Evolutionary conservation across 2,329 filamentous ascomycete species (phyloP).

Genomic region (Onygenales sp.): DNA sequence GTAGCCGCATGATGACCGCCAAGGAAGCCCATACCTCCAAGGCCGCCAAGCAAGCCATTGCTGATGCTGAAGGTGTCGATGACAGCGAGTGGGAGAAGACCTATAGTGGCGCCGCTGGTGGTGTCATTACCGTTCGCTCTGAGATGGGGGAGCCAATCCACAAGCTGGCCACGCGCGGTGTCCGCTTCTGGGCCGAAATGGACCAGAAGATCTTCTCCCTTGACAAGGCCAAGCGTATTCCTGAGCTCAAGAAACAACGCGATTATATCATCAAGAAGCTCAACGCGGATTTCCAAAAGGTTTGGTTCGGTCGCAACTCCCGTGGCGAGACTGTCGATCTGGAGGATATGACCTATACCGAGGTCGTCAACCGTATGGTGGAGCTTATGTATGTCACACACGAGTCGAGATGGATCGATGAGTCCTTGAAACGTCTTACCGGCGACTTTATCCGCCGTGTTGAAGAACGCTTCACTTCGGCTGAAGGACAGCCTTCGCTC

Average conservation of each 20-base stretch:
- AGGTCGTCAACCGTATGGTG: conserved; percentile 78
- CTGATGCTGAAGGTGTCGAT: conserved; percentile 71
- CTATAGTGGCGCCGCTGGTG: conserved; percentile 82
- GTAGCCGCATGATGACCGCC: conserved; percentile 88
- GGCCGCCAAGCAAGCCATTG: conserved; percentile 81
- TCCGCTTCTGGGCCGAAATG: conserved; percentile 97
- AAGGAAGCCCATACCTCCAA: conserved; percentile 85
- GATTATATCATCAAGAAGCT: conserved; percentile 91
- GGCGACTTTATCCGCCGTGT: conserved; percentile 95
- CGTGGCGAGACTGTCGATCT: conserved; percentile 73
- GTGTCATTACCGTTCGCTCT: conserved; percentile 90
- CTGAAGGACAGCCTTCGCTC: conserved; percentile 61
- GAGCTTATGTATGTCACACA: conserved; percentile 88
- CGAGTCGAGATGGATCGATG: conserved; percentile 84
- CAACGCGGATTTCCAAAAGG: conserved; percentile 93
- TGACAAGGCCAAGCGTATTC: conserved; percentile 85
- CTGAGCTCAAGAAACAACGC: conserved; percentile 78
- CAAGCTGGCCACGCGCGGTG: conserved; percentile 93
- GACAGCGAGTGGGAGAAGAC: conserved; percentile 85
- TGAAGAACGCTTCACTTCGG: conserved; percentile 87
- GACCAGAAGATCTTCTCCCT: conserved; percentile 96
- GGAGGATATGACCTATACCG: conserved; percentile 91
- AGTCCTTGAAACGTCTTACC: conserved; percentile 70
- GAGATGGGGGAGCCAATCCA: conserved; percentile 99
- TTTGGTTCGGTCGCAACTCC: conserved; percentile 87